These are phyloP conservation scores for Eleusine indica DNA, from an alignment of 176 grass and related monocot genomes.

Conservation along the genomic window DNA sequence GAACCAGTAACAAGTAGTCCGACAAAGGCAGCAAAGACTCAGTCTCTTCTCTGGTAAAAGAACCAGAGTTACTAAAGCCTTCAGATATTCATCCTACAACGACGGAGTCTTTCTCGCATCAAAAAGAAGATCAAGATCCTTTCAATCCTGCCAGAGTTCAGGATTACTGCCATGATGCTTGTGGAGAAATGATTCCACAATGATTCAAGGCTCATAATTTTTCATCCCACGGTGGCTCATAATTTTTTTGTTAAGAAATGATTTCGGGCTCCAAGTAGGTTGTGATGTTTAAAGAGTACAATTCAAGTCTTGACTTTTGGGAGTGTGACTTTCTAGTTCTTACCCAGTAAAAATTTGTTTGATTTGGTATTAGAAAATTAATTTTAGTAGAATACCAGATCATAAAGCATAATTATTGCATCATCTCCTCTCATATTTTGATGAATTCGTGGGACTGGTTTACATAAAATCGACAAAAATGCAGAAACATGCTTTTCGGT, in stretches of 20 bases:
- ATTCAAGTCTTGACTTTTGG: conserved; percentile 17
- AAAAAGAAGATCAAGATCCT: background rate
- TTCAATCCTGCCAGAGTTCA: background rate
- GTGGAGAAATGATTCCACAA: too few species aligned
- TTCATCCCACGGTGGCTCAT: background rate
- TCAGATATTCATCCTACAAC: background rate
- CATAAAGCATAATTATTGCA: background rate
- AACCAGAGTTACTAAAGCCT: background rate
- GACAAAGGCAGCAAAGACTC: background rate
- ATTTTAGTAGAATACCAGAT: background rate
- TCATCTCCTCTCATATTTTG: background rate
- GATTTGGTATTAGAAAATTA: background rate
- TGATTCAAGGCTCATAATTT: too few species aligned
- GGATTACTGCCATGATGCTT: background rate
- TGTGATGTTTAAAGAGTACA: background rate
- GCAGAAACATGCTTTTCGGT: background rate
- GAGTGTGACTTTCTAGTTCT: background rate
- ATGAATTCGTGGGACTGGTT: background rate
- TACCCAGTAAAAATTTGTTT: background rate
- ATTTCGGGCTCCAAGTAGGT: conserved; percentile 8
- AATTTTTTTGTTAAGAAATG: background rate
- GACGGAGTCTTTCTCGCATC: background rate
- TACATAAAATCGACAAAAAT: background rate
- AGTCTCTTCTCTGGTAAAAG: conserved; percentile 10
- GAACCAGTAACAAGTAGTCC: background rate